Conservation (phyloP, 768 basidiomycete species). For the Russula brevipes region DNA sequence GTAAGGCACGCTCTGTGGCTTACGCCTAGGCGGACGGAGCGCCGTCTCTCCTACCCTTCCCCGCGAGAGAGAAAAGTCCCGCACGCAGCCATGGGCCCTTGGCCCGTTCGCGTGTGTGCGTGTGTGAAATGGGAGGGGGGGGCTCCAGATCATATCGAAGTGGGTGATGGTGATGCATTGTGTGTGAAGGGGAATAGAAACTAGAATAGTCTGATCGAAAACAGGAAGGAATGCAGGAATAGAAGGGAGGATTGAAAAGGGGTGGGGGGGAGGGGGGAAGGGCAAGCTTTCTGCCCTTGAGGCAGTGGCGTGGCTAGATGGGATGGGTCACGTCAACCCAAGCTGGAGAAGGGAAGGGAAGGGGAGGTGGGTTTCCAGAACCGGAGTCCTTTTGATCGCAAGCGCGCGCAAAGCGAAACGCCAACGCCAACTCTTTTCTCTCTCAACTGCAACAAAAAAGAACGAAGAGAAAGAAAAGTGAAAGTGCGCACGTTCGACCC, state of each 20-base stretch:
- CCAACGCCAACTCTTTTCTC: neutral
- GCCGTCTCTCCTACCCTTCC: neutral
- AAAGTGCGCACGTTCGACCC: neutral
- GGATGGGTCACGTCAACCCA: neutral
- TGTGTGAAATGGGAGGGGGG: neutral
- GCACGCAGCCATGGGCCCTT: neutral
- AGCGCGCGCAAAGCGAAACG: neutral
- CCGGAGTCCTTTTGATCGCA: neutral
- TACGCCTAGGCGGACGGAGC: conserved; percentile 14
- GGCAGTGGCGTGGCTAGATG: neutral
- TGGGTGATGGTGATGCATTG: neutral
- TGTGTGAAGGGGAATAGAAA: neutral
- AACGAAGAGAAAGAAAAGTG: neutral
- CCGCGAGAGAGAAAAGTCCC: neutral
- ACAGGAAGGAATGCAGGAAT: neutral
- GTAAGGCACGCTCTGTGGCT: neutral
- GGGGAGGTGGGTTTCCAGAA: conserved; percentile 3
- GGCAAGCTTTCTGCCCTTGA: neutral
- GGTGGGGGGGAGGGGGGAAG: too few species aligned
- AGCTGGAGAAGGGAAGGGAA: neutral
- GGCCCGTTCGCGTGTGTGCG: neutral
- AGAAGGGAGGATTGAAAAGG: neutral
- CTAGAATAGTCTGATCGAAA: conserved; percentile 16
- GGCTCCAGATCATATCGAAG: neutral
- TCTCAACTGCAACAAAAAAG: neutral